phyloP scores from a whole-genome alignment of 2,329 filamentous ascomycete genomes.

The Aspergillus chevalieri region DNA sequence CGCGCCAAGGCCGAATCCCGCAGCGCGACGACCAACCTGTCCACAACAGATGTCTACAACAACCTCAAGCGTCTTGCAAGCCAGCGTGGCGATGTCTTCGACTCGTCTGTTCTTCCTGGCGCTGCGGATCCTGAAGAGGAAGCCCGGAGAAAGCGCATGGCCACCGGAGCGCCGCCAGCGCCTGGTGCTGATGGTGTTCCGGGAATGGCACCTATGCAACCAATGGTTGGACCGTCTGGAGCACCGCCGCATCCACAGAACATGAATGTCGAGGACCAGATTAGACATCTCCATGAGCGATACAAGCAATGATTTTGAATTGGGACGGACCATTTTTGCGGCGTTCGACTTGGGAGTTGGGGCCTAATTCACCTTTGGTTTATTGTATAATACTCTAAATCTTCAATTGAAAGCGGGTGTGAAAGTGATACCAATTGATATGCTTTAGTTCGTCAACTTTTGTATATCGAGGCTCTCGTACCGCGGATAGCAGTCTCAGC shows the following conservation, averaged over 20 bases:
- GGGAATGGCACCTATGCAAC: constrained; percentile 19
- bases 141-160: constrained; percentile 68
- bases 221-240: constrained; percentile 24
- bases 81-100: constrained; percentile 81
- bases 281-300: constrained; percentile 61
- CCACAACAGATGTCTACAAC: constrained; percentile 79
- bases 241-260: constrained; percentile 28
- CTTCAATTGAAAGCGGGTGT: neutral
- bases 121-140: constrained; percentile 67
- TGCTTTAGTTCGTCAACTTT: neutral
- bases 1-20: constrained; percentile 81
- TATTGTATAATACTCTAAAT: neutral
- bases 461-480: no score
- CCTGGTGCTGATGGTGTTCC: constrained; percentile 16
- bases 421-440: no score
- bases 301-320: constrained; percentile 25
- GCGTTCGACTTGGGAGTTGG: no score
- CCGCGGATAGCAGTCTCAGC: no score
- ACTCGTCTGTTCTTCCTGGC: constrained; percentile 46
- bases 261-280: constrained; percentile 80
- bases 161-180: constrained; percentile 41
- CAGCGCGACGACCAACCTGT: constrained; percentile 77
- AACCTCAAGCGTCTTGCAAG: constrained; percentile 93
- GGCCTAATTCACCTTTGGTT: neutral
- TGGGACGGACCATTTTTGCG: no score